Evolutionary conservation across 2,329 filamentous ascomycete genomes (phyloP).

Genomic region (Sporothrix phasma): DNA sequence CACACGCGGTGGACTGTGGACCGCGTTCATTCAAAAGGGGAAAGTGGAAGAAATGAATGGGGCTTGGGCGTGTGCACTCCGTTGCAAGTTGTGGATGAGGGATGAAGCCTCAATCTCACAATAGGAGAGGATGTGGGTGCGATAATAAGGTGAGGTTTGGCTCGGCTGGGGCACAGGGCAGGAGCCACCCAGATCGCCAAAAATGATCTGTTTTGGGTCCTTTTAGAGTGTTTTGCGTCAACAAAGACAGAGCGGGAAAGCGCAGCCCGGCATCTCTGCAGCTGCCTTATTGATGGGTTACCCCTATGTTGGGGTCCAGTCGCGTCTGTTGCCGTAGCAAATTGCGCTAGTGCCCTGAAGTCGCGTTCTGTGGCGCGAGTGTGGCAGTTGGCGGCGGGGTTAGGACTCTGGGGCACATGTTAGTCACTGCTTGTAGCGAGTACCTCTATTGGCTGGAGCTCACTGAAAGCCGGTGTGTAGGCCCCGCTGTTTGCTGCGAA

Average conservation of each 20-base stretch:
- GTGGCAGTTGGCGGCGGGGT: neutral
- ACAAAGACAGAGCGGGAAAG: conserved; percentile 8
- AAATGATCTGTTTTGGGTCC: conserved; percentile 4
- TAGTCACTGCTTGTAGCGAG: neutral
- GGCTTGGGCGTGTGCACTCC: neutral
- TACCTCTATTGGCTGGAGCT: neutral
- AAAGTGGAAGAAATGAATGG: conserved; percentile 1
- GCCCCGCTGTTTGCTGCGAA: neutral
- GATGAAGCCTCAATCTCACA: conserved; percentile 4
- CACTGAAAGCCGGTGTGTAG: neutral
- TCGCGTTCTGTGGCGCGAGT: conserved; percentile 7
- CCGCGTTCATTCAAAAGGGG: neutral
- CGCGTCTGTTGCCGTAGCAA: conserved; percentile 16
- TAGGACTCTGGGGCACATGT: neutral
- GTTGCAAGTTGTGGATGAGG: neutral
- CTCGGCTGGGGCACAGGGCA: neutral
- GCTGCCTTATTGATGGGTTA: neutral
- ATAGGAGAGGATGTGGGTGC: neutral
- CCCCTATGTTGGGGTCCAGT: conserved; percentile 6
- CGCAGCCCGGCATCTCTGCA: conserved; percentile 1
- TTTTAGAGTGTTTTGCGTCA: conserved; percentile 12
- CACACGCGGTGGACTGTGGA: conserved; percentile 6
- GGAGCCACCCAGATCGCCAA: conserved; percentile 3
- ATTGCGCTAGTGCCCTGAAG: conserved; percentile 6
- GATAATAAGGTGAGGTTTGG: neutral